Base-by-base conservation (phyloP, 2,329 filamentous ascomycete species). In the Monosporascus cannonballus region DNA sequence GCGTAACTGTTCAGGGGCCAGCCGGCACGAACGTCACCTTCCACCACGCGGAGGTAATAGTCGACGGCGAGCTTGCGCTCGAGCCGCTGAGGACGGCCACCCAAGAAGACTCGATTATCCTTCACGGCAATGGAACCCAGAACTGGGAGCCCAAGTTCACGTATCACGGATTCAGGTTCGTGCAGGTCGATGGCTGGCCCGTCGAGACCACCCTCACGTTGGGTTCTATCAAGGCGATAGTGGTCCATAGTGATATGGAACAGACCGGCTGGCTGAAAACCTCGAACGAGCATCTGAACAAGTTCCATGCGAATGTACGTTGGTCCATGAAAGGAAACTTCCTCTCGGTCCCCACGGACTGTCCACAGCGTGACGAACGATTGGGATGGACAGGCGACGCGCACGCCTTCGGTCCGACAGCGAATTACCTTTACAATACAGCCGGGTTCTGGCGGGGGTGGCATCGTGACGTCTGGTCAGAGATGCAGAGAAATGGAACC, bases 271-370 rank as follows among this genome's bases (percentile, higher is more conserved):
- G 61, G 52, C 83, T 84, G 48, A 61, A 71, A 8, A 81, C 76
- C 52, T 84, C 80, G 0, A 64, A 84, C 47, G 47, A 59, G 0
- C 64, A 75, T 3, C 56, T 85, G 25, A 84, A 83, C 57, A 67
- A 76, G 46, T 71, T 85, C 4, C 76, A 84, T 56, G 51, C 71
- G 1, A 85, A 85, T 51, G 72, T 78, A 0, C 60, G 69, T 30
- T 84, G 81, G 81, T 74, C 73, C 5, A 81, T 83, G 75, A 72
- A 73, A 27, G 79, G 79, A 0, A 85, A 84, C 57, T 84, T 85
- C 57, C 57, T 84, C 3, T 74, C 72, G 0, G 64, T 84, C 0
- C 80, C 80, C 0, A 84, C 80, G 0, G 81, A 85, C 27, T 66
- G 64, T 37, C 60, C 63, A 2, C 75, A 78, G 54, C 66, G 76